Base-by-base conservation (phyloP, 2,329 filamentous ascomycete genomes). In the Claviceps africana region DNA sequence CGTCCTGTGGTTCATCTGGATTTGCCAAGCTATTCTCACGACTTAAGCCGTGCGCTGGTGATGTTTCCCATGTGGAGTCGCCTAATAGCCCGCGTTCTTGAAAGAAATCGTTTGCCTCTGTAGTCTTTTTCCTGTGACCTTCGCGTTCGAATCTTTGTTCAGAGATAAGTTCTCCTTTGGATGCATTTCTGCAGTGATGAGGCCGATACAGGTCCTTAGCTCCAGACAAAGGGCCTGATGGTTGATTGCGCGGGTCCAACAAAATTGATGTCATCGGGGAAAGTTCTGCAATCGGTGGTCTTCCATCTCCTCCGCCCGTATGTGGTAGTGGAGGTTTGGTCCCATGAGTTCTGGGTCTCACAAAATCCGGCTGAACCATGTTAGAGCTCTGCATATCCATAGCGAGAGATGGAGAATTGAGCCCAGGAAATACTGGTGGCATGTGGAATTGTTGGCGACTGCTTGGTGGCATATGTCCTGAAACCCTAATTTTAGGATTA, bases 161-260 rank as follows among this genome's bases (percentile, higher is more conserved):
- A 8, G 77, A 77, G 58, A 70, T 73, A 47, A 62, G 68, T 56
- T 71, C 78, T 35, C 64, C 71, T 48, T 70, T 74, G 58, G 73
- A 73, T 50, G 63, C 70, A 61, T 70, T 67, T 53, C 69, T 69
- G 58, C 72, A 59, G 56, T 69, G 66, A 22, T 75, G 73, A 15
- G 67, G 65, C 50, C 71, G 67, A 54, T 78, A 70, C n/a, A 70
- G 61, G 49, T 73, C 77, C 40, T 73, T 71, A 19, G 61, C 67
- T 2, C 69, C 68, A 37, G 71, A 64, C 5, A 70, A 69, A 10
- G 75, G 72, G 1, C 70, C 69, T 1, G 74, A 71, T 6, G 85
- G 85, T 55, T 89, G 85, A 55, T 90, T 82, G 61, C 86, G 85
- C 2, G 85, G 81, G 65, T 90, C 86, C 2, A 90, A 72, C 1